Evolutionary conservation across 2,329 filamentous ascomycete species (phyloP).

Genomic region (Xylaria hypoxylon): DNA sequence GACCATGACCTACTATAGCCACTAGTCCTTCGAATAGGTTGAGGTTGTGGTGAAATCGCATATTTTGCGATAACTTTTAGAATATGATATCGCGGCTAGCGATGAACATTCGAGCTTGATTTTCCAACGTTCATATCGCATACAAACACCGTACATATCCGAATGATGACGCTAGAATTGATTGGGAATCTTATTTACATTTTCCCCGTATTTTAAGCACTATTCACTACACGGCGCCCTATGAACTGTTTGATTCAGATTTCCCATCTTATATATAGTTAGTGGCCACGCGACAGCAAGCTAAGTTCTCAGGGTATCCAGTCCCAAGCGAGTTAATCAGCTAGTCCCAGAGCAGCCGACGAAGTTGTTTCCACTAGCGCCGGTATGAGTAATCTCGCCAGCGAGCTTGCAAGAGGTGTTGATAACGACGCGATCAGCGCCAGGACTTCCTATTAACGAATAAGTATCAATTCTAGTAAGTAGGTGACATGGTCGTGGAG

Average conservation of each 20-base stretch:
- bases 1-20: background rate
- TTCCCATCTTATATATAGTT: background rate
- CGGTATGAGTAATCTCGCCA: slow-evolving; percentile 76
- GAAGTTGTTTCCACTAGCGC: slow-evolving; percentile 75
- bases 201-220: background rate
- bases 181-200: slow-evolving; percentile 5
- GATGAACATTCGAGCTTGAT: too few species aligned
- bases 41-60: background rate
- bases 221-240: background rate
- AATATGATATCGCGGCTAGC: background rate
- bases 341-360: slow-evolving; percentile 65
- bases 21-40: background rate
- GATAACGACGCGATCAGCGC: slow-evolving; percentile 75
- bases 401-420: slow-evolving; percentile 67
- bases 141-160: too few species aligned
- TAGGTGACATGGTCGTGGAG: background rate
- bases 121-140: too few species aligned
- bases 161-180: too few species aligned
- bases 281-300: background rate
- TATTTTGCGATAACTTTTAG: background rate
- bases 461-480: background rate
- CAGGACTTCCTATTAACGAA: slow-evolving; percentile 64
- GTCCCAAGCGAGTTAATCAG: slow-evolving; percentile 21
- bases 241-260: background rate
- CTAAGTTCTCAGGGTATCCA: background rate